A percentile compares a stretch with the other conserved stretches of the same genome.
Conservation (phyloP, 345 rosid genomes). For the Ceriops decandra region DNA sequence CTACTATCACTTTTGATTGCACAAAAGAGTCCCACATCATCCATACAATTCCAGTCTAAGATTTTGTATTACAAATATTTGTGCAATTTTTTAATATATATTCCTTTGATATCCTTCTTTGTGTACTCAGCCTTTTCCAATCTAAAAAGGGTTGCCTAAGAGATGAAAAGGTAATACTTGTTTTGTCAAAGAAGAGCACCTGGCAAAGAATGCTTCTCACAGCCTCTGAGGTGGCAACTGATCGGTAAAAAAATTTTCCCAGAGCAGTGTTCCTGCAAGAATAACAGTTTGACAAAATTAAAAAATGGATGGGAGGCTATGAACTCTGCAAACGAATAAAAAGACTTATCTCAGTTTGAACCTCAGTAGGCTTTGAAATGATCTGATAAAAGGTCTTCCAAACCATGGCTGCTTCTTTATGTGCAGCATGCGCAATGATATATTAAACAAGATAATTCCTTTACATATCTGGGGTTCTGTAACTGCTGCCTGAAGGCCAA, state of each 20-base stretch:
- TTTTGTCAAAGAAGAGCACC: slow-evolving; percentile 30
- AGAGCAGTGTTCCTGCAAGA: slow-evolving; percentile 62
- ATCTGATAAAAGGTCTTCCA: slow-evolving; percentile 70
- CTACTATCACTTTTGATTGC: no score
- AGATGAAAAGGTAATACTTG: not conserved
- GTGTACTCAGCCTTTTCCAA: not conserved
- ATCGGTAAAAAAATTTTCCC: slow-evolving; percentile 58
- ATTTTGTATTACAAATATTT: no score
- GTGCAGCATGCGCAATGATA: slow-evolving; percentile 88
- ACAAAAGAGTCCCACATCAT: no score
- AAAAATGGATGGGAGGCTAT: not conserved
- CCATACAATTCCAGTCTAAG: no score
- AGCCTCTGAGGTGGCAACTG: slow-evolving; percentile 66
- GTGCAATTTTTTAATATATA: not conserved
- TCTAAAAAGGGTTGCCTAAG: not conserved
- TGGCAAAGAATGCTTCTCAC: slow-evolving; percentile 68
- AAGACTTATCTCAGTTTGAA: slow-evolving; percentile 13
- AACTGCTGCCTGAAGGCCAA: slow-evolving; percentile 93
- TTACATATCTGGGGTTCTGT: slow-evolving; percentile 56
- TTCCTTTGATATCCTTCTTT: not conserved
- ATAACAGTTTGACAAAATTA: slow-evolving; percentile 12
- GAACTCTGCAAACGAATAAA: slow-evolving; percentile 6
- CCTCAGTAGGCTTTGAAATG: slow-evolving; percentile 85
- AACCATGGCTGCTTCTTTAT: slow-evolving; percentile 72
- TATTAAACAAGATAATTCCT: slow-evolving; percentile 67